Conservation (phyloP, 495 filamentous ascomycete species). For the Xylaria sp. region DNA sequence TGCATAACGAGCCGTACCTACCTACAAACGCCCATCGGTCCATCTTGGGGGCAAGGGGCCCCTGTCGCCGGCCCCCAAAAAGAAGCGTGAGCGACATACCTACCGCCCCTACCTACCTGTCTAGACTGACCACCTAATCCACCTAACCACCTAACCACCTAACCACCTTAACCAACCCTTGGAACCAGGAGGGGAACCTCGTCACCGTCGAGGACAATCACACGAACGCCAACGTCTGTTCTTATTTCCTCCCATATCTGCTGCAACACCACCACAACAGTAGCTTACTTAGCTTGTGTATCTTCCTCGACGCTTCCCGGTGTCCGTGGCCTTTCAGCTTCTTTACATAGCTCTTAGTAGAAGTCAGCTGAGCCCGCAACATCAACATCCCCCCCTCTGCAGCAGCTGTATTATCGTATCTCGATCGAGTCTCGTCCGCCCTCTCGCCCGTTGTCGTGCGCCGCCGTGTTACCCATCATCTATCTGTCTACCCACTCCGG, state of each 20-base stretch:
- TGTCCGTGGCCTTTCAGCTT: background rate
- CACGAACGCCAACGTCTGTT: background rate
- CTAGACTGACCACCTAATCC: background rate
- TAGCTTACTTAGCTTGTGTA: background rate
- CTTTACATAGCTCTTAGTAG: background rate
- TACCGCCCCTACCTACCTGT: background rate
- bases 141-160: background rate
- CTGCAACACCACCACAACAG: background rate
- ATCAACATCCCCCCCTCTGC: background rate
- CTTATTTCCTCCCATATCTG: constrained; percentile 7
- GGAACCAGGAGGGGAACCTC: constrained; percentile 24
- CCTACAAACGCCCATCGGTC: constrained; percentile 9
- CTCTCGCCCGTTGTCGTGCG: constrained; percentile 20
- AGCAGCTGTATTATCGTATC: background rate
- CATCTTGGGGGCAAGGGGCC: constrained; percentile 7
- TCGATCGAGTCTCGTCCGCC: constrained; percentile 1
- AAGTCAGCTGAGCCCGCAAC: background rate
- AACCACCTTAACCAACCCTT: constrained; percentile 9
- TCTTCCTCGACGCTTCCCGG: background rate
- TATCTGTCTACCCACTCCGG: too few relatives aligned
- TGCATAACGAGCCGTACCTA: background rate
- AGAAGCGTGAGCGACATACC: constrained; percentile 8
- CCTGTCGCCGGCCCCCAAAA: constrained; percentile 16
- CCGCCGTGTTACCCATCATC: constrained; percentile 33
- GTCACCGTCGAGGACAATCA: constrained; percentile 14